Evolutionary conservation across 2,329 filamentous ascomycete genomes (phyloP), one percentile per base, ranked within the genome.

Genomic region (Nemania sp.): DNA sequence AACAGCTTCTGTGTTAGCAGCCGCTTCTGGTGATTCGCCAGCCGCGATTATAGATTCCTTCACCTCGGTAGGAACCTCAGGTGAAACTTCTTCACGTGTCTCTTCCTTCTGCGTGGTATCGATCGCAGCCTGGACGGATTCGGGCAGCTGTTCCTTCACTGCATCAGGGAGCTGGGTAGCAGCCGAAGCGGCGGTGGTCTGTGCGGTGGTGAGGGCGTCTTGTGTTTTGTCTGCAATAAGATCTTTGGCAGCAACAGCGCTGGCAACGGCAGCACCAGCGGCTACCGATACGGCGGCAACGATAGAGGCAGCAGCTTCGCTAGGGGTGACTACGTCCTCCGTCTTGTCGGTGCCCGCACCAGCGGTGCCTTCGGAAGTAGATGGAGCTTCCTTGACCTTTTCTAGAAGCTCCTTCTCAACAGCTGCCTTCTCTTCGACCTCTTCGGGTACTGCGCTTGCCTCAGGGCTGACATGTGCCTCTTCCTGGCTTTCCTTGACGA

Each of bases 401-500:
- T 81, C 78, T 74, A 89, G 83, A 54, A 92, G 81, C 77, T 92
- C 89, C 42, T 85, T 79, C 78, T 92, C 90, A 3, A 92, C 81
- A 59, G 82, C 80, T 59, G 83, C 85, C 83, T 92, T 92, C 69
- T 90, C 89, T 67, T 81, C 75, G 7, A 92, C 88, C 69, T 89
- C 88, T 43, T 83, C 80, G 32, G 85, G 77, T 59, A 86, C 80
- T 39, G 82, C 87, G 67, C 87, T 87, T 11, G 90, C 89, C 72
- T 91, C 90, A n/a, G 89, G 85, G 6, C 80, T 77, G 45, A 81
- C 79, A 54, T 84, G 76, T 18, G 89, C 88, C 72, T 87, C 83
- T 67, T 87, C 80, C 71, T 92, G 89, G 77, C 88, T 91, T 70
- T 91, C 85, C 71, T 84, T 87, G 54, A 92, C 90, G 42, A 89